Conservation (phyloP, 164 flowering plant species). For the Umbellularia californica region DNA sequence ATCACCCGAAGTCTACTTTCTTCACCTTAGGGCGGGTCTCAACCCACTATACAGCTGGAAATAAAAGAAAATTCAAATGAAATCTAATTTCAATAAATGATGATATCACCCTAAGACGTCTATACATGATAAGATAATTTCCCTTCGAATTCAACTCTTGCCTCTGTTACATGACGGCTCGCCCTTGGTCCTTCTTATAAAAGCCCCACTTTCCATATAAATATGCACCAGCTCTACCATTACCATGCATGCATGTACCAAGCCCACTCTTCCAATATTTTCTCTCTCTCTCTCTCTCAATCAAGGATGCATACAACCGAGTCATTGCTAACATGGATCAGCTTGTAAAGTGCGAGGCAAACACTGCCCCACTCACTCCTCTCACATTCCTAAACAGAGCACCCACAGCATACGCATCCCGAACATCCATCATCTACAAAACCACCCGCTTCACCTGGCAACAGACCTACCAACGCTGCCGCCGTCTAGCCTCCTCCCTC, state of each 20-base stretch:
- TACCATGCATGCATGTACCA: not conserved
- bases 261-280: too few relatives aligned
- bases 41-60: too few relatives aligned
- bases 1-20: too few relatives aligned
- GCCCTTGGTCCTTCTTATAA: not conserved
- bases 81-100: too few relatives aligned
- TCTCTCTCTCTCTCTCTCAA: too few relatives aligned
- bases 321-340: constrained; percentile 43
- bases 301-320: constrained; percentile 24
- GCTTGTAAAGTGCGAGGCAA: constrained; percentile 59
- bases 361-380: constrained; percentile 63
- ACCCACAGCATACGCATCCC: constrained; percentile 45
- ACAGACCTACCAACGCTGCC: constrained; percentile 69
- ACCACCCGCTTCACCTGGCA: constrained; percentile 59
- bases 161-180: too few relatives aligned
- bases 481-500: constrained; percentile 74
- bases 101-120: too few relatives aligned
- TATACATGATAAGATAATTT: too few relatives aligned
- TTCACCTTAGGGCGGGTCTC: too few relatives aligned
- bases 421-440: constrained; percentile 57
- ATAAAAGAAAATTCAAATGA: too few relatives aligned
- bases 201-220: not conserved
- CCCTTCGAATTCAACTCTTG: too few relatives aligned
- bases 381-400: constrained; percentile 75
- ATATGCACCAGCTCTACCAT: too few relatives aligned